A percentile compares a stretch with the other conserved stretches of the same genome.
Conservation (phyloP, 2,329 filamentous ascomycete species). For the Microcyclosporella mali region DNA sequence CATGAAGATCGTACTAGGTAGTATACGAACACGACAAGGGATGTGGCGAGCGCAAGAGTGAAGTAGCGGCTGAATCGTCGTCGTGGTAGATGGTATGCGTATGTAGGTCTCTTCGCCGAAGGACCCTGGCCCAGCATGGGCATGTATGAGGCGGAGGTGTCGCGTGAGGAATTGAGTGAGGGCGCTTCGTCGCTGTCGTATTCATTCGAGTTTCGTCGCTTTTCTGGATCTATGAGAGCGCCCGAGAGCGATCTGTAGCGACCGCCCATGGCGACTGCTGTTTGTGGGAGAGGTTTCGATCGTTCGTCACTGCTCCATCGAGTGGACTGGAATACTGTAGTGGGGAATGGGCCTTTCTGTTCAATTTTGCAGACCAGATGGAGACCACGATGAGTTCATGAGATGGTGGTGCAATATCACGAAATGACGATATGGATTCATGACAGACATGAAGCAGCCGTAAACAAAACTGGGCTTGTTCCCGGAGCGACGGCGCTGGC, state of each 20-base stretch:
- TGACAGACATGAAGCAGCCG: too few species aligned
- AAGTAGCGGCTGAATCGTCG: conserved; percentile 71
- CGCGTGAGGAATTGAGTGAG: conserved; percentile 28
- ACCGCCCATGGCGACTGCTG: conserved; percentile 12
- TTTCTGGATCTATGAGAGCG: conserved; percentile 33
- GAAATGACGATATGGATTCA: too few species aligned
- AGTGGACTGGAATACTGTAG: too few species aligned
- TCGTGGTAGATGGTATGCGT: conserved; percentile 32
- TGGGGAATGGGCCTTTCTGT: too few species aligned
- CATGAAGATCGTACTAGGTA: conserved; percentile 54
- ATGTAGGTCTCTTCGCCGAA: conserved; percentile 21
- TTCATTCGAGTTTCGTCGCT: conserved; percentile 30
- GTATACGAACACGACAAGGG: conserved; percentile 70
- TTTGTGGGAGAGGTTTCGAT: neutral
- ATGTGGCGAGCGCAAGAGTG: conserved; percentile 62
- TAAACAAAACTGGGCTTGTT: too few species aligned
- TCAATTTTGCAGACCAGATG: too few species aligned
- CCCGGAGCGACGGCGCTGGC: too few species aligned
- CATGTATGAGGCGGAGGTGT: conserved; percentile 19
- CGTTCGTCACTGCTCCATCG: too few species aligned
- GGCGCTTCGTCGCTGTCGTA: conserved; percentile 26
- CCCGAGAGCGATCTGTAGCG: conserved; percentile 31
- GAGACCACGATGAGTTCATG: too few species aligned
- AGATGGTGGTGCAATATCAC: too few species aligned
- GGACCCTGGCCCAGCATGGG: conserved; percentile 27